A percentile compares a stretch with the other conserved stretches of the same genome.
phyloP scores from a whole-genome alignment of 768 basidiomycete species.

The Mycena maculata region DNA sequence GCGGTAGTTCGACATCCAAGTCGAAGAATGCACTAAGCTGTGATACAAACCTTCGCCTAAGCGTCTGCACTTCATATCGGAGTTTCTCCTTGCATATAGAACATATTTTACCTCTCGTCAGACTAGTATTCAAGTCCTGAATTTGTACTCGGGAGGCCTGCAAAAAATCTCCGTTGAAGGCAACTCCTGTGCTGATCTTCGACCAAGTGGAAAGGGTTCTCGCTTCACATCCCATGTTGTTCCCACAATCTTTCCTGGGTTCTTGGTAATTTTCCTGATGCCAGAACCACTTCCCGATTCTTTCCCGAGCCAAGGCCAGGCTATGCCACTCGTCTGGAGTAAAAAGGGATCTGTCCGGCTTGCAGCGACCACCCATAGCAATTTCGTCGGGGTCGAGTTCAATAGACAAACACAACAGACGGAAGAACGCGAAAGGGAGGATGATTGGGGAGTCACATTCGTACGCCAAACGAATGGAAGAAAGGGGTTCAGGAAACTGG shows the following conservation, averaged over 20 bases:
- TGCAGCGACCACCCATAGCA: neutral
- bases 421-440: constrained; percentile 13
- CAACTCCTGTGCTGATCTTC: neutral
- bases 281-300: constrained; percentile 7
- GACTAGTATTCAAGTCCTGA: neutral
- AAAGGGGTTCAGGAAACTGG: constrained; percentile 5
- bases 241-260: neutral
- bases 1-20: no score
- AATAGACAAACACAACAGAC: neutral
- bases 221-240: neutral
- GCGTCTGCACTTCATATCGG: no score
- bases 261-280: neutral
- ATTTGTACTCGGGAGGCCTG: neutral
- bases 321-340: neutral
- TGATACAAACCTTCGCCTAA: no score
- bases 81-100: neutral
- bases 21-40: no score
- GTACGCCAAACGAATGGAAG: constrained; percentile 11
- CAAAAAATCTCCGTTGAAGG: neutral
- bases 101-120: neutral
- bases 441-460: neutral
- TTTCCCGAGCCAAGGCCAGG: constrained; percentile 6
- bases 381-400: neutral
- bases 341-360: neutral
- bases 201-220: neutral